Percentiles rank a stretch among this genome's conserved stretches.
Evolutionary conservation across 179 eudicot genomes (phyloP).

Genomic region (Amaranthus tricolor): DNA sequence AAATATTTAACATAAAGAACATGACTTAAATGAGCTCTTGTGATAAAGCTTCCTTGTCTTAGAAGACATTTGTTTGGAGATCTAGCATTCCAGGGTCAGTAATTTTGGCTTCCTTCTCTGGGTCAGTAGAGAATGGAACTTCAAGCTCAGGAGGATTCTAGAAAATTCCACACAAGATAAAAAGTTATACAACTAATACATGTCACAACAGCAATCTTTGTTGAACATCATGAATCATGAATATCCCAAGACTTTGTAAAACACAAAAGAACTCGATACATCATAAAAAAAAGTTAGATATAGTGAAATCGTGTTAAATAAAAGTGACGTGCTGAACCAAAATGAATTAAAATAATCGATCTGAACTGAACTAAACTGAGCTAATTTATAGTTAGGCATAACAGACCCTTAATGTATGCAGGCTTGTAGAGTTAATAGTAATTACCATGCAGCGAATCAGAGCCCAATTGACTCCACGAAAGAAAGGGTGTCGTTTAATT

Average conservation of each 20-base stretch:
- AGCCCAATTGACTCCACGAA: slow-evolving; percentile 92
- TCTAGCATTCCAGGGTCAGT: slow-evolving; percentile 74
- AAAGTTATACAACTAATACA: slow-evolving; percentile 6
- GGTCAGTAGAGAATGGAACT: slow-evolving; percentile 41
- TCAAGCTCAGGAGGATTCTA: slow-evolving; percentile 85
- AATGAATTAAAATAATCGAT: too few relatives aligned
- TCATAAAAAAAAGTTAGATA: too few relatives aligned
- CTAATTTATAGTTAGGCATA: too few relatives aligned
- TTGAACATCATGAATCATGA: background rate
- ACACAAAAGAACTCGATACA: background rate
- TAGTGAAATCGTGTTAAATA: too few relatives aligned
- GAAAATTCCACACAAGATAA: slow-evolving; percentile 2
- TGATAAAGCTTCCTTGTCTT: slow-evolving; percentile 9
- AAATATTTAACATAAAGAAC: background rate
- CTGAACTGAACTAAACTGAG: too few relatives aligned
- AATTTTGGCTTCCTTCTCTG: slow-evolving; percentile 41
- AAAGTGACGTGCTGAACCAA: too few relatives aligned
- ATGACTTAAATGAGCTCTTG: background rate
- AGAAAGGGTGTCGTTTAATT: slow-evolving; percentile 86
- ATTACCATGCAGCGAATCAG: slow-evolving; percentile 86
- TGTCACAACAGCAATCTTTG: background rate
- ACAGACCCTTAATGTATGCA: background rate
- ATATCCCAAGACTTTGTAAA: background rate
- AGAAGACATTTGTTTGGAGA: slow-evolving; percentile 79
- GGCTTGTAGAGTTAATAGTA: too few relatives aligned